phyloP scores from a whole-genome alignment of 805 yeast species.

The Deakozyma indianensis region DNA sequence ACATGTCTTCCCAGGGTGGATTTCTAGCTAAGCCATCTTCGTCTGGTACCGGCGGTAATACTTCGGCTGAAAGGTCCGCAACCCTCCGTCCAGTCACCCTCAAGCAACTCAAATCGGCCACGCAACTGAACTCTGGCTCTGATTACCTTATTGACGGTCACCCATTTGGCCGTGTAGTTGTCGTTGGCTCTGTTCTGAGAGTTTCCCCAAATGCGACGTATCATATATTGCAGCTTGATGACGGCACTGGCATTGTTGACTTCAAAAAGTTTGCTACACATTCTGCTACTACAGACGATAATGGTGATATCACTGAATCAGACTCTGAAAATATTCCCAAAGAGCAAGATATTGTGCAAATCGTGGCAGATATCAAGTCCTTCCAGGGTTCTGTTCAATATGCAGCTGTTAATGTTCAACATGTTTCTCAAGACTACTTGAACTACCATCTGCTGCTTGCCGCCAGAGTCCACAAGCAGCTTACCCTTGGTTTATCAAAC shows the following conservation, averaged over 20 bases:
- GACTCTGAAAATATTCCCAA: not conserved
- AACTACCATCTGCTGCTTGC: not conserved
- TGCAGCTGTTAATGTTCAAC: not conserved
- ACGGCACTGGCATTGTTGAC: not conserved
- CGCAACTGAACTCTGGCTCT: not conserved
- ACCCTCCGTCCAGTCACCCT: not conserved
- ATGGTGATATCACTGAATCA: not conserved
- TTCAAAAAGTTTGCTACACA: not conserved
- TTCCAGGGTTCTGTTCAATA: not conserved
- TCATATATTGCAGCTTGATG: not conserved
- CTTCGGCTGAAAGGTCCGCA: not conserved
- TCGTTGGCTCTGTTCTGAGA: not conserved
- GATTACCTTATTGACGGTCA: not conserved
- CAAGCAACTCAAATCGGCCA: constrained; percentile 1
- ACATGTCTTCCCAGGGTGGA: not conserved
- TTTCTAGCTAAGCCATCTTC: not conserved
- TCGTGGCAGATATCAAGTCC: not conserved
- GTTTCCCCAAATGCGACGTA: not conserved
- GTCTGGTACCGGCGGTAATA: not conserved
- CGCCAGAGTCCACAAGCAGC: not conserved
- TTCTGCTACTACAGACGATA: not conserved
- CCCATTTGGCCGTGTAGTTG: not conserved
- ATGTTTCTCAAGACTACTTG: not conserved
- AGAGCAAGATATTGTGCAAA: not conserved
- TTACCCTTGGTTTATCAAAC: not conserved